Evolutionary conservation across 306 rosid genomes (phyloP).

Genomic region (Corylus heterophylla): DNA sequence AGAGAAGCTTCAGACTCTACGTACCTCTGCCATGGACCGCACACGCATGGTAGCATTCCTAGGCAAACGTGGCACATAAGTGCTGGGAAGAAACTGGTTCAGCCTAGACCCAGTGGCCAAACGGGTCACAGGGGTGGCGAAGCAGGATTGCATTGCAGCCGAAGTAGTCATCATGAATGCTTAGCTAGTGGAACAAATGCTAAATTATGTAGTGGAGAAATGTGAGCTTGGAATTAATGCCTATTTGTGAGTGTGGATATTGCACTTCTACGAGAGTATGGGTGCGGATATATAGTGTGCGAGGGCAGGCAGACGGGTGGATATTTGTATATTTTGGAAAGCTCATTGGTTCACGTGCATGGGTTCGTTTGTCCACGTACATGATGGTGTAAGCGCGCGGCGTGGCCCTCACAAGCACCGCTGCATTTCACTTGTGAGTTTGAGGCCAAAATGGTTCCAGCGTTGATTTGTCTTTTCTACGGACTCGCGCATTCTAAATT

Average conservation of each 20-base stretch:
- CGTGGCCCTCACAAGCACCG: conserved; percentile 36
- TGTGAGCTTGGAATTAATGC: too few relatives aligned
- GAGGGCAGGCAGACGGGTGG: conserved; percentile 27
- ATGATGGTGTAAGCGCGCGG: conserved; percentile 14
- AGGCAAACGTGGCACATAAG: not conserved
- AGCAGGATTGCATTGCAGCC: conserved; percentile 40
- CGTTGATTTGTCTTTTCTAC: not conserved
- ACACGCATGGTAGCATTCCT: conserved; percentile 33
- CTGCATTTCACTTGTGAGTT: not conserved
- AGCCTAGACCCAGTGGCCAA: conserved; percentile 20
- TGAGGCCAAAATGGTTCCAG: conserved; percentile 6
- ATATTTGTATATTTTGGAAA: conserved; percentile 30
- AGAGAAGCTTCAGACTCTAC: not conserved
- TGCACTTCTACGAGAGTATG: not conserved
- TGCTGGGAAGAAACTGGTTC: conserved; percentile 33
- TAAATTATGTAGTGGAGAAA: too few relatives aligned
- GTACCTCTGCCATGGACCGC: conserved; percentile 48
- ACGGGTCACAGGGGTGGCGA: conserved; percentile 26
- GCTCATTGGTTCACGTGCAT: conserved; percentile 37
- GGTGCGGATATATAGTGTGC: not conserved
- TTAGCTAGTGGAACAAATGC: too few relatives aligned
- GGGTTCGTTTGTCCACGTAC: conserved; percentile 41
- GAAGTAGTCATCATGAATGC: conserved; percentile 42
- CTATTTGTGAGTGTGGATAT: too few relatives aligned
- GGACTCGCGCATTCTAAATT: not conserved